Evolutionary conservation across 768 basidiomycete species (phyloP).

Genomic region (Phaeotremella fagi): DNA sequence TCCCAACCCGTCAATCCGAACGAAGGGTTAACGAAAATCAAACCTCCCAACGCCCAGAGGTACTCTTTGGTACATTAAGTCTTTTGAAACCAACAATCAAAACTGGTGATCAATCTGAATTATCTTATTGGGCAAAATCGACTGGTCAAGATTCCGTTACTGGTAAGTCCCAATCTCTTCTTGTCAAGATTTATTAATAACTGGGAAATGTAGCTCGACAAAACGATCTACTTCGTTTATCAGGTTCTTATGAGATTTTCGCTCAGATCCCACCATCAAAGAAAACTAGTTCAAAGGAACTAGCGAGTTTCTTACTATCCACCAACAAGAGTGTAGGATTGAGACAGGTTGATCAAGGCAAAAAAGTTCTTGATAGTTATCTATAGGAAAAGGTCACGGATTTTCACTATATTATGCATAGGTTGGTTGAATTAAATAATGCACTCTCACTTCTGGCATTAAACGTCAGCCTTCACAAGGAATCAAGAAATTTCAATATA

Average conservation of each 20-base stretch:
- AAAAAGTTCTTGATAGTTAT: constrained; percentile 7
- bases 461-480: too few relatives aligned
- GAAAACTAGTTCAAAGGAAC: not conserved
- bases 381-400: not conserved
- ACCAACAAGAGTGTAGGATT: constrained; percentile 7
- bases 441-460: too few relatives aligned
- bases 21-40: too few relatives aligned
- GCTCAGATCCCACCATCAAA: constrained; percentile 2
- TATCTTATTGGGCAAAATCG: constrained; percentile 9
- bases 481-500: too few relatives aligned
- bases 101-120: constrained; percentile 8
- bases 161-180: too few relatives aligned
- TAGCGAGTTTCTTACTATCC: constrained; percentile 4
- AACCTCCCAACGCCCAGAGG: too few relatives aligned
- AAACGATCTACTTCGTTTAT: constrained; percentile 13
- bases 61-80: constrained; percentile 13
- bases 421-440: too few relatives aligned
- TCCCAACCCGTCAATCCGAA: too few relatives aligned
- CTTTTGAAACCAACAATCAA: constrained; percentile 6
- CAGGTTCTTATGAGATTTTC: constrained; percentile 21
- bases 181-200: too few relatives aligned
- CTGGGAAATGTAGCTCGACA: constrained; percentile 8
- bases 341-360: constrained; percentile 2
- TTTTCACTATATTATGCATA: too few relatives aligned
- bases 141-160: too few relatives aligned